Percentiles rank a stretch among this genome's conserved stretches.
Evolutionary conservation across 129 eudicot species (phyloP).

Genomic region (Helianthus tuberosus): DNA sequence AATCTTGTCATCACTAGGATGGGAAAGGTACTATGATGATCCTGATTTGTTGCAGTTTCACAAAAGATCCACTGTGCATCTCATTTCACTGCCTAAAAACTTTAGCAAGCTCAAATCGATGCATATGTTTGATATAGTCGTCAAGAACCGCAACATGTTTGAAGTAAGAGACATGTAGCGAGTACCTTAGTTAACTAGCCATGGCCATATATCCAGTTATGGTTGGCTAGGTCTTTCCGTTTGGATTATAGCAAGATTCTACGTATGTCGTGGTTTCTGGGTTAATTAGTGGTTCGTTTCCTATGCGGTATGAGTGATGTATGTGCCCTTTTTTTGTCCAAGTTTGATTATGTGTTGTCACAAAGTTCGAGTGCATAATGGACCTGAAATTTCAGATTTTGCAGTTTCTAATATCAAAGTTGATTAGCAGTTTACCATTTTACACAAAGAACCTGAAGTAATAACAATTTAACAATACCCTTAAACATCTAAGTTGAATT

Average conservation of each 20-base stretch:
- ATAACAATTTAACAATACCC: too few relatives aligned
- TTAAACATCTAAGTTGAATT: too few relatives aligned
- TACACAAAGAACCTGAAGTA: too few relatives aligned
- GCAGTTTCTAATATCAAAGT: background rate
- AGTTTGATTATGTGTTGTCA: conserved; percentile 21
- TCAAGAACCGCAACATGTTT: conserved; percentile 85
- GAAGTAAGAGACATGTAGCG: conserved; percentile 63
- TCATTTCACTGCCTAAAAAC: conserved; percentile 83
- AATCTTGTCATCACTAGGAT: conserved; percentile 49
- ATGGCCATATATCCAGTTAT: background rate
- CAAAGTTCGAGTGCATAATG: background rate
- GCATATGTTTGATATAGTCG: conserved; percentile 92
- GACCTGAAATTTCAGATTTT: conserved; percentile 13
- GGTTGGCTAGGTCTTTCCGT: background rate
- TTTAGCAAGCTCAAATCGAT: conserved; percentile 77
- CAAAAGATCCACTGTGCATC: conserved; percentile 77
- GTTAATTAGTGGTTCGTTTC: background rate
- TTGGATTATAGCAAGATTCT: too few relatives aligned
- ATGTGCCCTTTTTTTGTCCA: too few relatives aligned
- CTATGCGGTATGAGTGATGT: too few relatives aligned
- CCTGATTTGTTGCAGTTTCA: conserved; percentile 90
- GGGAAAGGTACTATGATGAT: conserved; percentile 92
- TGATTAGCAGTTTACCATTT: too few relatives aligned
- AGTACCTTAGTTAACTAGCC: conserved; percentile 5
- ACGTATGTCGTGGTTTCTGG: background rate